Base-by-base conservation (phyloP, 1,139 yeast genomes). In the Saccharomyces hybrid region DNA sequence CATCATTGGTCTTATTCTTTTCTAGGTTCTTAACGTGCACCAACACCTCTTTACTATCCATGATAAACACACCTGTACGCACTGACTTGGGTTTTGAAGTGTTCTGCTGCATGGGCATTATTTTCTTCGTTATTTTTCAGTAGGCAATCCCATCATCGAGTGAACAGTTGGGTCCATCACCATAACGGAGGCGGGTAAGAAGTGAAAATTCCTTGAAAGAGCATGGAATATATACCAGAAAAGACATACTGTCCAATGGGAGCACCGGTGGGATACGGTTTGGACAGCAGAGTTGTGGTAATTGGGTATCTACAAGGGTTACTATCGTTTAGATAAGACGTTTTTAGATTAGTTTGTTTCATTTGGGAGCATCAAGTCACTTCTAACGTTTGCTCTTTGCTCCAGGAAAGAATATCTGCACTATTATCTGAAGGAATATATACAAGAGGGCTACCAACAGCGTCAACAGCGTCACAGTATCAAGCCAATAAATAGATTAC, bases 21-120 rank as follows among this genome's bases (percentile, higher is more conserved):
- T 89, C 96, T 65, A 91, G 79, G 63, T 80, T 81, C 54, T 81
- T 75, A 60, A 88, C 86, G 51, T 86, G 81, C 11, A 85, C 78
- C 64, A 80, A 80, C 61, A 88, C 88, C 67, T 88, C 96, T 64
- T 79, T 82, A 34, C 83, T 77, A 59, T 88, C 91, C 93, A 86
- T 85, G 49, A 28, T 57, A 16, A 49, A 21, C 16, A 21, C 34
- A 8, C 24, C 21, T 47, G 16, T 31, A 16, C 21, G n/a, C n/a
- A 38, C 26, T 38, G 44, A 8, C n/a, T 9, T 9, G 19, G 8
- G 19, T 24, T 38, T 21, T 38, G 26, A 9, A 4, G 19, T 12
- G n/a, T 16, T 38, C 24, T 38, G 24, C 44, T 38, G 44, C 44
- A 9, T 38, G 44, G 19, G 44, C 11, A 19, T 2, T 38, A 19